Base-by-base conservation (phyloP, 148 eudicot genomes). In the Drosera capensis region DNA sequence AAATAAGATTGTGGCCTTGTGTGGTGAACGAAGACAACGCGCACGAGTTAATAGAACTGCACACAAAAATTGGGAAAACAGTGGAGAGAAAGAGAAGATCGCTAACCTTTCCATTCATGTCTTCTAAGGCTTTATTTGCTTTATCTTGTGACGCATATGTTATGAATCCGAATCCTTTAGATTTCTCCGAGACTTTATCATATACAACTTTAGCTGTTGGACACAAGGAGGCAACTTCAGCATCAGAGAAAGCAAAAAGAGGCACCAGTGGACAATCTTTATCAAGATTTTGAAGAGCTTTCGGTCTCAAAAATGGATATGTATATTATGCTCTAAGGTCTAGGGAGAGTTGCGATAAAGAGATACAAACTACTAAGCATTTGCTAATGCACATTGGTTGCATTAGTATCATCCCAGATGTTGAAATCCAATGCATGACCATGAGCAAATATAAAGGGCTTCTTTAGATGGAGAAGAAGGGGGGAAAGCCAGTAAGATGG, bases 141-240 rank as follows among this genome's bases (percentile, higher is more conserved):
- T 78, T 86, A 54, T 75, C 92, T 56, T 60, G 71, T 17, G 80
- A 80, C 46, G 86, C 92, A 44, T 60, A 86, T 15, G 95, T 86
- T 25, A 86, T 78, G 45, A 86, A 86, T 54, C 95, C 95, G 52
- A 74, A 86, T 37, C 95, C 95, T 68, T 78, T 86, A 43, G 95
- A 78, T 57, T 72, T 66, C 8, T 75, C 78, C 23, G 86, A 65
- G 40, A 66, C 77, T 66, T 71, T 73, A 67, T 86, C 92, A 54
- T 52, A 71, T 34, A 80, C 68, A 49, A 86, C 55, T 51, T 70
- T 66, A 55, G 86, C 92, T 80, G 90, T 37, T 37, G 61, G 63
- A 57, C n/a, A n/a, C 14, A 24, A 8, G 11, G 25, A 29, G n/a
- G 22, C 6, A 36, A 23, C 16, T 8, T 38, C n/a, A 19, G 55